Conservation (phyloP, 495 filamentous ascomycete genomes). For the Xylona heveae region DNA sequence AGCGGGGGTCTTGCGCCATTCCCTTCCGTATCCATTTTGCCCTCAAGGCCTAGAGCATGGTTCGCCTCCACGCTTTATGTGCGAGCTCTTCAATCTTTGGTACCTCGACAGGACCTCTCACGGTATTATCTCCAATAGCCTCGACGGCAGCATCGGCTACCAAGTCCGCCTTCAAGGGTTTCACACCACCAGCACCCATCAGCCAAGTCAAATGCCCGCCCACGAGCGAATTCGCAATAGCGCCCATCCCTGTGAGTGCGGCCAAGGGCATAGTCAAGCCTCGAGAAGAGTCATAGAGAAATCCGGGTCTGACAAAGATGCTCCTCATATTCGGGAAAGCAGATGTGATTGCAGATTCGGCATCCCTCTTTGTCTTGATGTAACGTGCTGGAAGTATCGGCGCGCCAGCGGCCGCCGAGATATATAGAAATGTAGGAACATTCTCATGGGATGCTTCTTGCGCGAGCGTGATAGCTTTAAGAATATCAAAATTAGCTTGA, state of each 20-base stretch:
- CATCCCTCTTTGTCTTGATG: constrained; percentile 79
- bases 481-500: not conserved
- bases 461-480: constrained; percentile 59
- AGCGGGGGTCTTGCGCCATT: no score
- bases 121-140: constrained; percentile 43
- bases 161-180: constrained; percentile 66
- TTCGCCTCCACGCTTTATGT: constrained; percentile 56
- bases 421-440: constrained; percentile 55
- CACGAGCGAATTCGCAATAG: constrained; percentile 47
- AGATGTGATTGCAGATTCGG: constrained; percentile 54
- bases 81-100: constrained; percentile 52
- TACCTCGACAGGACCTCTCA: constrained; percentile 47
- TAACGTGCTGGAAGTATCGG: constrained; percentile 69
- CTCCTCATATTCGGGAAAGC: constrained; percentile 52
- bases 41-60: constrained; percentile 39
- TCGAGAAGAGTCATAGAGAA: constrained; percentile 72
- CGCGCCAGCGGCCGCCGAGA: constrained; percentile 72
- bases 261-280: constrained; percentile 72
- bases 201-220: constrained; percentile 52
- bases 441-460: constrained; percentile 45
- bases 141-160: constrained; percentile 75
- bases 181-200: constrained; percentile 59
- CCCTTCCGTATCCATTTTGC: not conserved
- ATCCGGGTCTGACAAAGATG: constrained; percentile 67
- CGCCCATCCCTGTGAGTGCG: constrained; percentile 40